Evolutionary conservation across 805 yeast species (phyloP), one percentile per base, ranked within the genome.

Genomic region (Spencermartinsiella europaea): DNA sequence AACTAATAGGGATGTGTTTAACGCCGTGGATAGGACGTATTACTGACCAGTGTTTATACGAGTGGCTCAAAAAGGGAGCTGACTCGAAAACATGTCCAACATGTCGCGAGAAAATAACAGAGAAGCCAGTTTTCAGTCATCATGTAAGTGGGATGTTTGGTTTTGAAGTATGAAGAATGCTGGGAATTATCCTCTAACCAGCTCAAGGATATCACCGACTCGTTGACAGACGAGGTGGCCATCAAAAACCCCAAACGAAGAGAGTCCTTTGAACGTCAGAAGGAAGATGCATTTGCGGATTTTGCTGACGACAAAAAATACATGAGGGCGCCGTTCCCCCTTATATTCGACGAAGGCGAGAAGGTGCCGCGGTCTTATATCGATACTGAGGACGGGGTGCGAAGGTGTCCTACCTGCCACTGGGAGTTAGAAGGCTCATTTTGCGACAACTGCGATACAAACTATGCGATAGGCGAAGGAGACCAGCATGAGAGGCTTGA

Each of bases 381-480:
- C 31, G 87, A 81, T 53, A 61, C 59, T 12, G 77, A 78, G 17
- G 89, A 83, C 55, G 84, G 81, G 3, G 84, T 83, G 3, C 76
- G 80, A 3, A 63, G 88, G 43, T 83, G 90, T 59, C 75, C 80
- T 1, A 66, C 70, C 34, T 83, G 90, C 59, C 81, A 76, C 54
- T 81, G 86, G 85, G 89, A 83, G 56, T 78, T 82, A 1, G 76
- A 76, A 47, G 85, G 82, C 1, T 61, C 70, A 0, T 66, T 59
- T 27, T 81, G 88, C 54, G 60, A 70, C 21, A 75, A 78, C 53
- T 82, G 87, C 58, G 84, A 82, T 2, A 37, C 37, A 20, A 22
- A 17, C 7, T 34, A 25, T 8, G 37, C 28, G 27, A 12, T 21
- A 14, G 40, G 22, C 5, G 21, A 20, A 4, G 5, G 7, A 16